Evolutionary conservation across 495 filamentous ascomycete genomes (phyloP), one percentile per base, ranked within the genome.

Genomic region (Astrothelium subdiscretum): DNA sequence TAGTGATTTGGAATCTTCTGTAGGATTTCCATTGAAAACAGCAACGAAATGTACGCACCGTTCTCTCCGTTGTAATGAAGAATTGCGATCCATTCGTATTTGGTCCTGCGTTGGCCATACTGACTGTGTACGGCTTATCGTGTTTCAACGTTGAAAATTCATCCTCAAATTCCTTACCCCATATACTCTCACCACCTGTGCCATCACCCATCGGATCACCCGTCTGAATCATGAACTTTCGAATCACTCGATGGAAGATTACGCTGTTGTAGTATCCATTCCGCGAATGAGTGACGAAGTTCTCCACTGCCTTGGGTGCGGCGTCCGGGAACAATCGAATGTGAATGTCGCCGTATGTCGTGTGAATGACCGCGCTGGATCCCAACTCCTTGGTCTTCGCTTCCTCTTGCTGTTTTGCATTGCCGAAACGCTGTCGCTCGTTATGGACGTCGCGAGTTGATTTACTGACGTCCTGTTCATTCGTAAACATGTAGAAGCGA

Each of bases 401-500:
- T 66, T 83, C 80, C 10, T 80, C 69, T 13, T 79, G 68, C 31
- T 83, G 80, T 29, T 72, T 69, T 1, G 40, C 35, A 54, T 80
- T 74, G 42, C 80, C 73, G 43, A 78, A 77, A 1, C 76, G 80
- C 4, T 92, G 94, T 66, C 92, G 94, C 76, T 99, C 94, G 74
- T 98, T 98, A 66, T 96, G 91, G 26, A 97, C 78, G 70, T 98
- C 94, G 65, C 94, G 87, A 31, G 86, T 85, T 11, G 88, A 87
- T 72, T 94, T 95, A 62, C 85, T 87, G 62, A 95, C 81, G 22
- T 91, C 83, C 20, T 85, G 82, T 22, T 95, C 89, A 74, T 96
- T 95, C 60, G 89, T 96, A 75, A 96, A 99, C 81, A 97, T 89
- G 80, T 97, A 99, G 78, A 99, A 99, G 58, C 94, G 88, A 32